Evolutionary conservation across 441 rosid species (phyloP).

Genomic region (Breynia disticha): DNA sequence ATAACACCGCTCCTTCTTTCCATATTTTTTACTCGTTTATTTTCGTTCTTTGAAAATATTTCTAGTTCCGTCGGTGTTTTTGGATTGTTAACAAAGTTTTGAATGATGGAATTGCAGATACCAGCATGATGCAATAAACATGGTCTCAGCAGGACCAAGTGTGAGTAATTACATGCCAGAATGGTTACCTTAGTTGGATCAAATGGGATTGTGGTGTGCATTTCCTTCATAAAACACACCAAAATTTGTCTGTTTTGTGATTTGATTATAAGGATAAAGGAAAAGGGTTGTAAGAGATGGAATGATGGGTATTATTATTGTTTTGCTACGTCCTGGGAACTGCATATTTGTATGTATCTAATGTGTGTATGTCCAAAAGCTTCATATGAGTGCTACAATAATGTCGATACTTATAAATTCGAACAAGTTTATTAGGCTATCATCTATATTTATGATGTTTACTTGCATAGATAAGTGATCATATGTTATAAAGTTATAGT

Average conservation of each 20-base stretch:
- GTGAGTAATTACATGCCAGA: constrained; percentile 78
- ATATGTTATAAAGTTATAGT: no score
- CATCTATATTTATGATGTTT: no score
- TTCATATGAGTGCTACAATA: no score
- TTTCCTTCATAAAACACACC: constrained; percentile 8
- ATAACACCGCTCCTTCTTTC: no score
- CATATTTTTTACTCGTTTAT: neutral
- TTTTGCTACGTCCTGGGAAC: constrained; percentile 12
- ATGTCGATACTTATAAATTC: no score
- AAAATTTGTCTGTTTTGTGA: constrained; percentile 14
- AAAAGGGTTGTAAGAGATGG: neutral
- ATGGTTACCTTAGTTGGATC: constrained; percentile 61
- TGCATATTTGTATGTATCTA: constrained; percentile 7
- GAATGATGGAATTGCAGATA: constrained; percentile 33
- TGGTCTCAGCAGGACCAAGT: constrained; percentile 63
- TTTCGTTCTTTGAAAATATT: neutral
- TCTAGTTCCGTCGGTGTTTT: no score
- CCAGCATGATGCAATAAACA: constrained; percentile 47
- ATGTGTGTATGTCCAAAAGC: constrained; percentile 11
- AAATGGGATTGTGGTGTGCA: constrained; percentile 4
- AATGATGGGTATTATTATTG: constrained; percentile 4
- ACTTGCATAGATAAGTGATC: no score
- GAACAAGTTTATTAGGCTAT: no score
- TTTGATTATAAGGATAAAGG: neutral
- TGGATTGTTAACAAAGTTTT: neutral